Percentiles rank a stretch among this genome's conserved stretches.
Evolutionary conservation across 2,329 filamentous ascomycete genomes (phyloP).

Genomic region (Neofusicoccum kwambonambiense): DNA sequence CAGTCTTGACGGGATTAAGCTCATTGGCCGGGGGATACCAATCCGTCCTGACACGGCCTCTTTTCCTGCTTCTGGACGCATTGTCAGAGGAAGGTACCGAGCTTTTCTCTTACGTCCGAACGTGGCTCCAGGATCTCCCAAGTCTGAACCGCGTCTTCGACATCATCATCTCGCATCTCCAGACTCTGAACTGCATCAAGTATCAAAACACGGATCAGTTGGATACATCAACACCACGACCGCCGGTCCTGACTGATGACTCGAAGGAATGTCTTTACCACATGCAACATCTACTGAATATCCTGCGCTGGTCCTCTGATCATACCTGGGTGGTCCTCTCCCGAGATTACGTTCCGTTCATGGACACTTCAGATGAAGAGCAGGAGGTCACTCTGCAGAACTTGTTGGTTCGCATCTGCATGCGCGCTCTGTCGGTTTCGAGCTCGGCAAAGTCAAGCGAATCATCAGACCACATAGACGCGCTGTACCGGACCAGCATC

Average conservation of each 20-base stretch:
- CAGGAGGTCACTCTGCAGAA: slow-evolving; percentile 61
- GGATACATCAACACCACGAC: slow-evolving; percentile 23
- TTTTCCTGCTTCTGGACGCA: slow-evolving; percentile 79
- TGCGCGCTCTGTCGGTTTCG: slow-evolving; percentile 57
- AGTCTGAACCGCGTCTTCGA: slow-evolving; percentile 51
- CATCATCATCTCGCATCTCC: slow-evolving; percentile 32
- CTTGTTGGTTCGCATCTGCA: slow-evolving; percentile 65
- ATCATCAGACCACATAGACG: slow-evolving; percentile 46
- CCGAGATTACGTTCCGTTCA: slow-evolving; percentile 55
- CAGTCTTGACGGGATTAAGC: slow-evolving; percentile 37
- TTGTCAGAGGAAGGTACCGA: slow-evolving; percentile 71
- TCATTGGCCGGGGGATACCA: slow-evolving; percentile 60
- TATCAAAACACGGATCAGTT: slow-evolving; percentile 8
- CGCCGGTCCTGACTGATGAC: slow-evolving; percentile 52
- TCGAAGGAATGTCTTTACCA: slow-evolving; percentile 77
- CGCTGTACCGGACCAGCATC: slow-evolving; percentile 69
- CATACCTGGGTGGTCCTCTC: slow-evolving; percentile 70
- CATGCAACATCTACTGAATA: slow-evolving; percentile 69
- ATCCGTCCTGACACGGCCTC: slow-evolving; percentile 73
- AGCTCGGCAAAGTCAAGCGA: background rate
- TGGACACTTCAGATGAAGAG: slow-evolving; percentile 46
- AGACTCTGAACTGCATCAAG: slow-evolving; percentile 31
- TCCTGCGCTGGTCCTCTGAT: slow-evolving; percentile 67
- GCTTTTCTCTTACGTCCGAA: slow-evolving; percentile 71
- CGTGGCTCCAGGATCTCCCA: slow-evolving; percentile 70